Conservation (phyloP, 805 yeast genomes). For the Lipomyces japonicus region DNA sequence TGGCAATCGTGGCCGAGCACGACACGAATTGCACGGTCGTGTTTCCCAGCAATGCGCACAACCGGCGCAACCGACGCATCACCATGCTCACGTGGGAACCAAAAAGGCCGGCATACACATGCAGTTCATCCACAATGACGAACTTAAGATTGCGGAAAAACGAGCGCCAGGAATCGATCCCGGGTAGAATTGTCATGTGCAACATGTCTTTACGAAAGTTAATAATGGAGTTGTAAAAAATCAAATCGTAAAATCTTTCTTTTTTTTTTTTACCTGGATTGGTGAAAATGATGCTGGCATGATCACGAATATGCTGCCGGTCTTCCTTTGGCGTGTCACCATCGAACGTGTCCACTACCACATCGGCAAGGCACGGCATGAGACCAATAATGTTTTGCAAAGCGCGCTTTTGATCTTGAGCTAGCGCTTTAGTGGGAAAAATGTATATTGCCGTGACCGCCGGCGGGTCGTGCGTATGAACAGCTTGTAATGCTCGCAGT, state of each 20-base stretch:
- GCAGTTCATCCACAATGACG: conserved; percentile 77
- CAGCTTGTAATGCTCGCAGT: conserved; percentile 46
- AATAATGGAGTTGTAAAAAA: too few species aligned
- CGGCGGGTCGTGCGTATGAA: too few species aligned
- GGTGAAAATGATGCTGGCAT: conserved; percentile 79
- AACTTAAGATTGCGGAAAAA: conserved; percentile 62
- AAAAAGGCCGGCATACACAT: conserved; percentile 82
- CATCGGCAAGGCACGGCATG: conserved; percentile 43
- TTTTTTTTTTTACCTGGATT: conserved; percentile 52
- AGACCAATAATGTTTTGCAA: conserved; percentile 53
- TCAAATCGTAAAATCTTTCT: too few species aligned
- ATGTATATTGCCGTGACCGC: conserved; percentile 72
- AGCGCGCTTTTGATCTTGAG: conserved; percentile 93
- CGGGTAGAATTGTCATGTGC: conserved; percentile 77
- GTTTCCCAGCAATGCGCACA: conserved; percentile 55
- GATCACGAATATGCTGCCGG: conserved; percentile 53
- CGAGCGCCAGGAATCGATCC: conserved; percentile 56
- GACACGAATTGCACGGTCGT: conserved; percentile 63
- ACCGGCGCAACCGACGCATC: conserved; percentile 70
- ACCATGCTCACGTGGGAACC: conserved; percentile 89
- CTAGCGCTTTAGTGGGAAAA: conserved; percentile 95
- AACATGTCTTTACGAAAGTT: too few species aligned
- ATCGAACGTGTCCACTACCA: conserved; percentile 73
- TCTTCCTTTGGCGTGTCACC: conserved; percentile 76
- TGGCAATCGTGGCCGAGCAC: conserved; percentile 87